Base-by-base conservation (phyloP, 129 eudicot genomes). In the Lactuca saligna region DNA sequence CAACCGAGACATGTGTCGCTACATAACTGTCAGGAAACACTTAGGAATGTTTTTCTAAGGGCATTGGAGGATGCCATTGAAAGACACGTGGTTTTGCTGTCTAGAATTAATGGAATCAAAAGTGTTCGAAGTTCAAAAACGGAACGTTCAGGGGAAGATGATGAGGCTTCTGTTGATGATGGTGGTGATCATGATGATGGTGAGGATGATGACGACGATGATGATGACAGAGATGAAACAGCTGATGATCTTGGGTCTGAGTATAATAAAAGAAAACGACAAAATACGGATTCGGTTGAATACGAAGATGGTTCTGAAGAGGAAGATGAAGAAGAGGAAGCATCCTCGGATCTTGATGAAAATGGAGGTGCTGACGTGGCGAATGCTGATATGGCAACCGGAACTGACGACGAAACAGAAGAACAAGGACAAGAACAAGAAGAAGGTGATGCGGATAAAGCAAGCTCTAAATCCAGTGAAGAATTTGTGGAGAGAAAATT, bases 21-120 rank as follows among this genome's bases (percentile, higher is more conserved):
- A 17, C 75, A 76, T 6, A 84, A 89, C 73, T 80, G 76, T 57
- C 80, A 83, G 33, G 78, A 73, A 53, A 83, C 91, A 33, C 87
- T 94, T 3, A 60, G 75, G 64, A 54, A 58, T 64, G 31, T 49
- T 12, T 94, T 79, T 59, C 17, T 89, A 10, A 82, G 85, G 71
- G 88, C 79, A 48, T 58, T 94, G 65, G 97, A 94, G 75, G 93
- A 87, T 41, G 88, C 97, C 15, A 83, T 94, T 50, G 85, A 94
- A 66, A 75, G 71, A 35, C 96, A 94, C 46, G 31, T 94, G 62
- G 65, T 16, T 15, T 81, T 89, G 69, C 78, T 94, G 51, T 70
- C 82, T 4, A 76, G 76, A 76, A 83, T 94, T 54, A 87, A 73
- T 38, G 99, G 96, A 14, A 87, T 94, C 13, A 82, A 78, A 71